Evolutionary conservation across 164 flowering plant species (phyloP), one percentile per base, ranked within the genome.

Genomic region (Berberis vulgaris): DNA sequence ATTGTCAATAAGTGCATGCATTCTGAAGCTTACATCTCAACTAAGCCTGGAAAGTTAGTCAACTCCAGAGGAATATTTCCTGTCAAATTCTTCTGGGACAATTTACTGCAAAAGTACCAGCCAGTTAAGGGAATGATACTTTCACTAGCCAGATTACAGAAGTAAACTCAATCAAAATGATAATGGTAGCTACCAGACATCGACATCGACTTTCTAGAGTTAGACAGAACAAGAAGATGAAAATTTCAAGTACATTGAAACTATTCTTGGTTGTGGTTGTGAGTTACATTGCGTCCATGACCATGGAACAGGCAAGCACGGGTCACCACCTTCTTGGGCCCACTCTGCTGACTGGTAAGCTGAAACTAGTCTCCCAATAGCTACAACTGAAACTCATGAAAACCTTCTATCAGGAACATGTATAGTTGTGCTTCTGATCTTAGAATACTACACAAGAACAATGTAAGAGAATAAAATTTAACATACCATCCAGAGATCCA

Each of bases 291-390:
- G 66, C 67, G 88, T 70, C 97, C 99, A 91, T 60, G 99, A 78
- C 90, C 87, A 89, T 38, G 97, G 91, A 74, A 84, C 93, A 47
- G 97, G 99, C 54, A 85, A 64, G 70, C 99, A 95, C 39, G 97
- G 97, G 67, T 95, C 97, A 60, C 97, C 97, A 58, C 99, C 99
- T 78, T 94, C 99, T 67, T 78, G 78, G 49, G 89, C 91, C 99
- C 97, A 95, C 57, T 80, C 82, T 43, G 80, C 78, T 64, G 79
- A 69, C 39, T 81, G 66, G 77, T 81, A 88, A 45, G 52, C 71
- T 63, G 90, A 78, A 66, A 77, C 61, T 57, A 86, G 68, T 70
- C 73, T 58, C 43, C 81, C 68, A 63, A 87, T 70, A 69, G 70
- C 62, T 7, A 63, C 63, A 54, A 76, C 99, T 95, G 87, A 69